phyloP scores from a whole-genome alignment of 192 early-diverging fungal genomes.

The Pecoramyces ruminantium region DNA sequence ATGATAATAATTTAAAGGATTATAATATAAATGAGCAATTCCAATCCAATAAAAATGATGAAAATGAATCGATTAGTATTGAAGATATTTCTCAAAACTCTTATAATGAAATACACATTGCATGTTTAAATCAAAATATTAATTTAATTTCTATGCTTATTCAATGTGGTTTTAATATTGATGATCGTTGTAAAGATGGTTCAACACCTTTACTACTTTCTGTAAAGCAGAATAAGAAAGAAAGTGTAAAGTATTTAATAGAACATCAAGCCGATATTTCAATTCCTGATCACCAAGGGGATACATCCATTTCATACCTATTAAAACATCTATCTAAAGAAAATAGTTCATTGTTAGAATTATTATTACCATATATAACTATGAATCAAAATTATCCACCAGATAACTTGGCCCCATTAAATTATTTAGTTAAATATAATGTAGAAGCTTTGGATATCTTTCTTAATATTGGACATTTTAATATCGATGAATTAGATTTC shows the following conservation, averaged over 20 bases:
- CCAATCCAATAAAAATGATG: too few relatives aligned
- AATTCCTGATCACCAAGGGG: background rate
- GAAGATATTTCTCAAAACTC: too few relatives aligned
- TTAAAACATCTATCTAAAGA: background rate
- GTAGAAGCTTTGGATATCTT: background rate
- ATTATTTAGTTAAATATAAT: background rate
- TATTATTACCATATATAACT: background rate
- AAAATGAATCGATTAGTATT: too few relatives aligned
- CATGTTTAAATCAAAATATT: too few relatives aligned
- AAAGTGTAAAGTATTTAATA: background rate
- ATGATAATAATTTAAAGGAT: too few relatives aligned
- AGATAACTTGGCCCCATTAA: background rate
- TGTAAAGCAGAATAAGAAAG: background rate
- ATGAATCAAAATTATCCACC: background rate
- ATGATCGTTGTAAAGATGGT: background rate
- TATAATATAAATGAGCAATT: too few relatives aligned
- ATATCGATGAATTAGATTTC: background rate
- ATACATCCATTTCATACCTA: background rate
- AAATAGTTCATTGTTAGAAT: background rate
- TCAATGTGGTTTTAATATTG: background rate
- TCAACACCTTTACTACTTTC: background rate
- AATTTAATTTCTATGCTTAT: background rate
- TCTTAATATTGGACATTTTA: background rate
- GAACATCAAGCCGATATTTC: background rate
- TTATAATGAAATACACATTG: too few relatives aligned